phyloP scores from a whole-genome alignment of 2,329 filamentous ascomycete genomes.

The Beauveria pseudobassiana region DNA sequence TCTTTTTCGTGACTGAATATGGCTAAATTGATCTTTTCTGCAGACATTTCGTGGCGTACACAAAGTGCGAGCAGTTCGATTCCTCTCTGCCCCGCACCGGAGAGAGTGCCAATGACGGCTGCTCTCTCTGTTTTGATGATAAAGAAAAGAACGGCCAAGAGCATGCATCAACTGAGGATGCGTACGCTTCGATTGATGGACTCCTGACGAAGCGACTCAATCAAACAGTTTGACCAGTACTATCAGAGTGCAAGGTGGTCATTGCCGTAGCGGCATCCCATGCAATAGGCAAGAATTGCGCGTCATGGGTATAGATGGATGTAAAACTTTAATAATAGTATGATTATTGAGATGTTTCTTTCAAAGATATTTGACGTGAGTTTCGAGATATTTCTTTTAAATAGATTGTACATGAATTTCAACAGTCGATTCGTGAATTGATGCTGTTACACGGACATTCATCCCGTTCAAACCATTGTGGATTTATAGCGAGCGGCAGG shows the following conservation, averaged over 20 bases:
- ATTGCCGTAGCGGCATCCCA: not conserved
- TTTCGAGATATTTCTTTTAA: too few species aligned
- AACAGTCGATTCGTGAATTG: too few species aligned
- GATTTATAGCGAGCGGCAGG: not conserved
- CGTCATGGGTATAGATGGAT: not conserved
- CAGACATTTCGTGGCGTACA: slow-evolving; percentile 3
- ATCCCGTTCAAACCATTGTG: not conserved
- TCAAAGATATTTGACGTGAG: too few species aligned
- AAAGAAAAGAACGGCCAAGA: not conserved
- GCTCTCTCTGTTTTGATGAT: not conserved
- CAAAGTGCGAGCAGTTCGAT: slow-evolving; percentile 3
- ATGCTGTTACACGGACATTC: too few species aligned
- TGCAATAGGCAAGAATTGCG: not conserved
- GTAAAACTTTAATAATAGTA: not conserved
- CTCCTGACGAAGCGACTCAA: not conserved
- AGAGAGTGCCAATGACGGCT: slow-evolving; percentile 5
- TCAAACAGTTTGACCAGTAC: not conserved
- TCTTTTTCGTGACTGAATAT: not conserved
- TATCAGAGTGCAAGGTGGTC: not conserved
- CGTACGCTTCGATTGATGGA: not conserved
- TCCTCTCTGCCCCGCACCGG: not conserved
- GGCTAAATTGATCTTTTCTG: too few species aligned
- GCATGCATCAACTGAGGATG: not conserved
- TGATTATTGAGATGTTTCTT: too few species aligned
- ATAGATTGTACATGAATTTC: too few species aligned